Evolutionary conservation across 148 eudicot species (phyloP).

Genomic region (Chenopodium quinoa): DNA sequence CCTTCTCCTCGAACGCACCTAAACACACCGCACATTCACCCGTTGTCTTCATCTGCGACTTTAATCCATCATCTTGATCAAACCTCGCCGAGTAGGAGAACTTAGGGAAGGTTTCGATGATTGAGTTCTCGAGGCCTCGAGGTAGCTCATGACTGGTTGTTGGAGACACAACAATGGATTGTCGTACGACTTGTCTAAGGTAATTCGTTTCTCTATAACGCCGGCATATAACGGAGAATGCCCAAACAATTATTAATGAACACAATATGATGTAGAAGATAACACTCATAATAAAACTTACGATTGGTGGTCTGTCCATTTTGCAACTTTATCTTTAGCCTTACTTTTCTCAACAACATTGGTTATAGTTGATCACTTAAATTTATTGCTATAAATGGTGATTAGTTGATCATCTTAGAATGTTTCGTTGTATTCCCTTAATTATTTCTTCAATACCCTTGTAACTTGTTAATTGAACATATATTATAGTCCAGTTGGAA

Average conservation of each 20-base stretch:
- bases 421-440: background rate
- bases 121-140: conserved; percentile 24
- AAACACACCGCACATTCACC: conserved; percentile 31
- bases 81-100: background rate
- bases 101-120: conserved; percentile 27
- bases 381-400: background rate
- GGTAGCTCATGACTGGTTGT: background rate
- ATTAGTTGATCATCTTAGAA: background rate
- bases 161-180: background rate
- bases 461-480: too few relatives aligned
- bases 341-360: background rate
- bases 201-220: background rate
- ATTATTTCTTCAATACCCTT: background rate
- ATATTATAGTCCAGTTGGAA: too few relatives aligned
- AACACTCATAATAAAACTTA: conserved; percentile 12
- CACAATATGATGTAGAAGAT: conserved; percentile 22
- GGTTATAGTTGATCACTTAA: background rate
- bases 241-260: conserved; percentile 21
- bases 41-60: background rate
- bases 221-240: conserved; percentile 15
- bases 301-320: background rate
- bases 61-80: background rate
- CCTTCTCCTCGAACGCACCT: conserved; percentile 18
- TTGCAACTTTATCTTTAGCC: background rate
- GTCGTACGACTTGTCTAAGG: background rate